These are phyloP conservation scores for Sclerotinia trifoliorum DNA, from an alignment of 2,329 filamentous ascomycete species.

Conservation along the genomic window DNA sequence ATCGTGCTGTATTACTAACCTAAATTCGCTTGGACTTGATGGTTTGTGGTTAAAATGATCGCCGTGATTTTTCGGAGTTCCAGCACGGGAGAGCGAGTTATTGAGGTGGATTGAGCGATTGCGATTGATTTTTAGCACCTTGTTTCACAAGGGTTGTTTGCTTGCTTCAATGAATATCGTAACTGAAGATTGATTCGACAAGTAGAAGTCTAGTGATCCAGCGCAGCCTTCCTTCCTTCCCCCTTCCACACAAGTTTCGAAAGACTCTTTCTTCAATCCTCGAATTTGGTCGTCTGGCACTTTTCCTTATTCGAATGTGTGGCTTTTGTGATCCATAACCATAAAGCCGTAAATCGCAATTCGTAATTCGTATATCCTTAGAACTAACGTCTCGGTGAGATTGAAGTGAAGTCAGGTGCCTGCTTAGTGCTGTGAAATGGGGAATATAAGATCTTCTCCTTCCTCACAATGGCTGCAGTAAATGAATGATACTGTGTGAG, in stretches of 20 bases:
- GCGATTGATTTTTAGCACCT: slow-evolving; percentile 15
- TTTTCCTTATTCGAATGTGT: slow-evolving; percentile 6
- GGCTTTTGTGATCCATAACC: background rate
- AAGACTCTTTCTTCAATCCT: background rate
- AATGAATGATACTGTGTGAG: no score
- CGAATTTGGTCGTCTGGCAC: background rate
- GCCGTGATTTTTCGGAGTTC: slow-evolving; percentile 14
- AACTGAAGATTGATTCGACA: slow-evolving; percentile 1
- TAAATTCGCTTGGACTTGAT: slow-evolving; percentile 8
- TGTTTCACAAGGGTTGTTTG: slow-evolving; percentile 8
- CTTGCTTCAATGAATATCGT: background rate
- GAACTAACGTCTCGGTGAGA: slow-evolving; percentile 6
- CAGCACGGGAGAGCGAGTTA: slow-evolving; percentile 10
- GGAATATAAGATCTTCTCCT: background rate
- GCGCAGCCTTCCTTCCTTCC: background rate
- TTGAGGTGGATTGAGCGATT: slow-evolving; percentile 19
- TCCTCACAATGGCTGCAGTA: background rate
- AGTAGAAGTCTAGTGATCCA: slow-evolving; percentile 10
- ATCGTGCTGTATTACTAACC: slow-evolving; percentile 18
- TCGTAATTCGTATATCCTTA: background rate
- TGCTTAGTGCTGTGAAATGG: background rate
- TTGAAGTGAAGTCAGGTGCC: background rate
- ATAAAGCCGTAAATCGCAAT: background rate
- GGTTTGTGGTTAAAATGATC: slow-evolving; percentile 11
- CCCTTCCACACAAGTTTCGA: background rate